phyloP scores from a whole-genome alignment of 148 eudicot genomes.

The Rhododendron henanense region DNA sequence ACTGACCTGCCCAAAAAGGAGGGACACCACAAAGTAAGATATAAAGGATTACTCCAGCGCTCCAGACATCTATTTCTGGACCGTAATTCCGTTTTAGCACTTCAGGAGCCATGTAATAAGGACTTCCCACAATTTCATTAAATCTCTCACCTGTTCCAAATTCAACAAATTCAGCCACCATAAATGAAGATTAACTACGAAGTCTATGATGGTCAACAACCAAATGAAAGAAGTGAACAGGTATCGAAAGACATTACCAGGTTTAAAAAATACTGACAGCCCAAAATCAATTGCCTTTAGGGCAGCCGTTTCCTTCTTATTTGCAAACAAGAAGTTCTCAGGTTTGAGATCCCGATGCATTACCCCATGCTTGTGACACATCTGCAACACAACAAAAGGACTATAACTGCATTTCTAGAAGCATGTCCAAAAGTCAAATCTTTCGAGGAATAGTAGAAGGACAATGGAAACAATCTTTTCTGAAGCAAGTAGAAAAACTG shows the following conservation, averaged over 20 bases:
- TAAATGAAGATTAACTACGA: background rate
- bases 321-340: conserved; percentile 45
- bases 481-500: background rate
- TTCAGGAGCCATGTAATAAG: conserved; percentile 67
- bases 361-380: conserved; percentile 49
- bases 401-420: background rate
- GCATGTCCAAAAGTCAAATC: background rate
- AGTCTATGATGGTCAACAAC: background rate
- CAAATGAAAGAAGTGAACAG: background rate
- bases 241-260: conserved; percentile 23
- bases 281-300: conserved; percentile 55
- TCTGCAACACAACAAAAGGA: conserved; percentile 15
- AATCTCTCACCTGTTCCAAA: conserved; percentile 35
- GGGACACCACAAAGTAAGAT: conserved; percentile 63
- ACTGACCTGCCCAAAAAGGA: conserved; percentile 58
- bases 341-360: conserved; percentile 56
- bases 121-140: conserved; percentile 57
- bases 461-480: background rate
- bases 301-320: conserved; percentile 51
- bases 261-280: conserved; percentile 39
- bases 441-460: background rate
- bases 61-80: conserved; percentile 56
- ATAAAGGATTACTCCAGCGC: conserved; percentile 59
- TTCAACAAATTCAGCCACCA: background rate
- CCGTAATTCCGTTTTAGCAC: conserved; percentile 56